phyloP scores from a whole-genome alignment of 2,329 filamentous ascomycete genomes.

The Pseudocercospora crystallina region DNA sequence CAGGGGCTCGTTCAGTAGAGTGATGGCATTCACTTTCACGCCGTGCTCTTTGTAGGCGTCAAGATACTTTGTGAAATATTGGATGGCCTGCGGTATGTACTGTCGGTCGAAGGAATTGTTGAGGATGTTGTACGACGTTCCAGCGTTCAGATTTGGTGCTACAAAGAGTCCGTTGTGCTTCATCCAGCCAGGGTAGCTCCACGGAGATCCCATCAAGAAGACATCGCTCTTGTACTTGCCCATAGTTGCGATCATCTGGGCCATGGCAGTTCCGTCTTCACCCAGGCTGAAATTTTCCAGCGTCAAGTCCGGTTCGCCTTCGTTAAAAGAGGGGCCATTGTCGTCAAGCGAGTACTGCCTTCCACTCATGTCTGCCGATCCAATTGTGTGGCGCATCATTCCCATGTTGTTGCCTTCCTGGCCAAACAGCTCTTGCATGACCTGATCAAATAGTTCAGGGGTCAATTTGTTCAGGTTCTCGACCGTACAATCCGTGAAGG shows the following conservation, averaged over 20 bases:
- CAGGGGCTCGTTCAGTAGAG: conserved; percentile 42
- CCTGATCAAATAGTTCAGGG: conserved; percentile 29
- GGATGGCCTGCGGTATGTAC: conserved; percentile 35
- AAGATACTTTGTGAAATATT: conserved; percentile 40
- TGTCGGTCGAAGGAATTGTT: conserved; percentile 39
- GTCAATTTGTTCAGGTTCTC: conserved; percentile 36
- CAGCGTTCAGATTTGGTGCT: conserved; percentile 25
- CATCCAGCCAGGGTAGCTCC: conserved; percentile 44
- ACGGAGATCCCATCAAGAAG: conserved; percentile 39
- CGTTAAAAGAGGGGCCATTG: conserved; percentile 32
- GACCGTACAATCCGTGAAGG: conserved; percentile 42
- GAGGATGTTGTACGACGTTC: conserved; percentile 15
- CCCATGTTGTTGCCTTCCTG: conserved; percentile 37
- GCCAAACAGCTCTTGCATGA: conserved; percentile 39
- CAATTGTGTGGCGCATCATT: conserved; percentile 44
- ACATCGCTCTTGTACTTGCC: conserved; percentile 37
- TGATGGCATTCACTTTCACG: conserved; percentile 38
- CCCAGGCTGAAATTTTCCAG: conserved; percentile 36
- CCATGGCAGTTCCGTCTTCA: conserved; percentile 39
- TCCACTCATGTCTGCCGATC: conserved; percentile 38
- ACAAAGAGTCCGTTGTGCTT: conserved; percentile 39
- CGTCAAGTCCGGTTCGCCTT: conserved; percentile 34
- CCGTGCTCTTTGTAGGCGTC: conserved; percentile 37
- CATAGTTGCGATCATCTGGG: conserved; percentile 39
- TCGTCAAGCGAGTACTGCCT: conserved; percentile 41